Evolutionary conservation across 192 early-diverging fungal genomes (phyloP), one percentile per base, ranked within the genome.

Genomic region (Podila verticillata): DNA sequence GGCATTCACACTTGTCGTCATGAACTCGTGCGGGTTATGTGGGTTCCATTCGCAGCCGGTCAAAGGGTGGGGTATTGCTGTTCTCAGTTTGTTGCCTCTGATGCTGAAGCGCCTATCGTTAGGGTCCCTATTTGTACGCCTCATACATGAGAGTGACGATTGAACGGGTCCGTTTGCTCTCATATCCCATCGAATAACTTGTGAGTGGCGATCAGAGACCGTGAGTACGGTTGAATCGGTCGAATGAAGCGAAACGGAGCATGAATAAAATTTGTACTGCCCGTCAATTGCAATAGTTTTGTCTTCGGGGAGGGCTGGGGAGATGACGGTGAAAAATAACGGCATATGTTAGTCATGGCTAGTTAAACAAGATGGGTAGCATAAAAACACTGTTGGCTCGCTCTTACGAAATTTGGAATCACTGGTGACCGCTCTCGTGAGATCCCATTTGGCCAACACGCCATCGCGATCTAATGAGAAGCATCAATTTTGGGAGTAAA

Each of bases 121-220:
- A 5, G 49, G 17, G 1, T 51, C 56, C 28, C 60, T 54, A 3
- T 15, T 13, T 4, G 19, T 48, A 39, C 74, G 70, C 2, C 68
- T 47, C 7, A 57, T 48, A 4, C 64, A 51, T 13, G 75, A 63
- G 17, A 48, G 61, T 19, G 35, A 30, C 9, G 58, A 48, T 30
- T 62, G 61, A 1, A 15, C 28, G 13, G 48, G 31, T 54, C 24
- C 24, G 10, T 64, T 63, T 5, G 75, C 60, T 10, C 75, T 44
- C 31, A 68, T 36, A 26, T 79, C 75, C 64, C 68, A 79, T 4
- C 57, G 69, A 17, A 69, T 69, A 15, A 79, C 51, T 10, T 79
- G 75, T 0, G 69, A 64, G 26, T 66, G 57, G 6, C 66, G 59
- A 4, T 54, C 44, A 15, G 75, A 79, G 26, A 64, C 68, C 12